Evolutionary conservation across 2,329 filamentous ascomycete species (phyloP).

Genomic region (Trichoderma gracile): DNA sequence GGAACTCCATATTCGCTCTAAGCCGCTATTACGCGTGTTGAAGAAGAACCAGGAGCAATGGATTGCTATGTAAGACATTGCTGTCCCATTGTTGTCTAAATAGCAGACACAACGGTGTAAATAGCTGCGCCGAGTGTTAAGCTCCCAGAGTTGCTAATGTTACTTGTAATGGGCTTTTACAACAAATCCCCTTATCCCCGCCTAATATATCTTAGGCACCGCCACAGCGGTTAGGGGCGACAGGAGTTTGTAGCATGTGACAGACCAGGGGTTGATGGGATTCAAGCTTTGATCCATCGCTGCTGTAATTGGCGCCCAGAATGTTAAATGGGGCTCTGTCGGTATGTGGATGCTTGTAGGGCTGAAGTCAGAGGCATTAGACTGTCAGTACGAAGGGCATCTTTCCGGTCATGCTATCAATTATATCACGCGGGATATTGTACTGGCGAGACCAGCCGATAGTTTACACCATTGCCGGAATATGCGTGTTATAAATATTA

Average conservation of each 20-base stretch:
- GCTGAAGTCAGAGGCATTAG: neutral
- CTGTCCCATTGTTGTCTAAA: no score
- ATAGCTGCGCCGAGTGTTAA: no score
- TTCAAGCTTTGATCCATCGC: neutral
- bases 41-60: no score
- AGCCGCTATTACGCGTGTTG: neutral
- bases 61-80: no score
- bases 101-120: no score
- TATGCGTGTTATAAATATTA: neutral
- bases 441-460: neutral
- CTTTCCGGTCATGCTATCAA: no score
- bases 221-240: neutral
- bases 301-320: neutral
- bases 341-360: neutral
- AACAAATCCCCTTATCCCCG: neutral
- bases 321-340: neutral
- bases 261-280: neutral
- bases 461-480: neutral
- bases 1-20: conserved; percentile 2
- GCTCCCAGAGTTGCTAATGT: no score
- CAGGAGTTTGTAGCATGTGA: neutral
- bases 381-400: neutral
- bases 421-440: no score
- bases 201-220: neutral
- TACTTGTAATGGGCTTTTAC: no score